Evolutionary conservation across 768 basidiomycete genomes (phyloP).

Genomic region (Hericium alpestre): DNA sequence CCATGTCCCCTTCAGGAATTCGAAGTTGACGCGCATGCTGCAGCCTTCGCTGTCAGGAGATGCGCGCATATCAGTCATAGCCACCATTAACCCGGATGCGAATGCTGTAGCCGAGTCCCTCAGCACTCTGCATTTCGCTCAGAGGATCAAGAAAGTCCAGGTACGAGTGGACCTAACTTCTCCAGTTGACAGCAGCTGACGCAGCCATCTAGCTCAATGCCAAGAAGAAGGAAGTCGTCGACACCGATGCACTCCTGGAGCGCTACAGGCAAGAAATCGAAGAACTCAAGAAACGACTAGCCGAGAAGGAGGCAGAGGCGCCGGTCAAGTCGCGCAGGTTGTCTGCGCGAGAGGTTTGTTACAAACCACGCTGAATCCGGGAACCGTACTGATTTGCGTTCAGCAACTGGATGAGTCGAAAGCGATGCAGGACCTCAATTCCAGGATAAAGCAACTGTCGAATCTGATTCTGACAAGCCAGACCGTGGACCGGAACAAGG

Average conservation of each 20-base stretch:
- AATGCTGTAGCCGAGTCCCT: slow-evolving; percentile 74
- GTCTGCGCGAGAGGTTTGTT: slow-evolving; percentile 34
- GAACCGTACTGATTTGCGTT: slow-evolving; percentile 4
- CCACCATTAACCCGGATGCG: slow-evolving; percentile 84
- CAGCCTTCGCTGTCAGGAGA: slow-evolving; percentile 94
- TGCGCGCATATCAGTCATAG: slow-evolving; percentile 91
- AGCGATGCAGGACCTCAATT: slow-evolving; percentile 75
- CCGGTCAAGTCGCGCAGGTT: slow-evolving; percentile 30
- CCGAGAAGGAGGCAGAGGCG: slow-evolving; percentile 58
- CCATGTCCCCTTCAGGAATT: slow-evolving; percentile 92
- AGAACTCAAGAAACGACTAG: slow-evolving; percentile 64
- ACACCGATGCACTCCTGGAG: slow-evolving; percentile 89
- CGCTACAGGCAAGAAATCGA: slow-evolving; percentile 93
- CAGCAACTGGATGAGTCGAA: slow-evolving; percentile 80
- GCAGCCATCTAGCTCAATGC: slow-evolving; percentile 48
- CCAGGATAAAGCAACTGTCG: slow-evolving; percentile 71
- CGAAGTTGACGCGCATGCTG: slow-evolving; percentile 86
- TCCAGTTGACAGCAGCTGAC: not conserved
- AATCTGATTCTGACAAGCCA: slow-evolving; percentile 81
- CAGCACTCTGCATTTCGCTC: slow-evolving; percentile 85
- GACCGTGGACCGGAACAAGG: slow-evolving; percentile 59
- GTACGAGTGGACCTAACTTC: slow-evolving; percentile 23
- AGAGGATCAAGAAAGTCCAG: slow-evolving; percentile 82
- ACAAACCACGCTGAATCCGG: too few relatives aligned
- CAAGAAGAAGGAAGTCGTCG: slow-evolving; percentile 87